Conservation (phyloP, 169 alveolate genomes). For the Eimeria brunetti region DNA sequence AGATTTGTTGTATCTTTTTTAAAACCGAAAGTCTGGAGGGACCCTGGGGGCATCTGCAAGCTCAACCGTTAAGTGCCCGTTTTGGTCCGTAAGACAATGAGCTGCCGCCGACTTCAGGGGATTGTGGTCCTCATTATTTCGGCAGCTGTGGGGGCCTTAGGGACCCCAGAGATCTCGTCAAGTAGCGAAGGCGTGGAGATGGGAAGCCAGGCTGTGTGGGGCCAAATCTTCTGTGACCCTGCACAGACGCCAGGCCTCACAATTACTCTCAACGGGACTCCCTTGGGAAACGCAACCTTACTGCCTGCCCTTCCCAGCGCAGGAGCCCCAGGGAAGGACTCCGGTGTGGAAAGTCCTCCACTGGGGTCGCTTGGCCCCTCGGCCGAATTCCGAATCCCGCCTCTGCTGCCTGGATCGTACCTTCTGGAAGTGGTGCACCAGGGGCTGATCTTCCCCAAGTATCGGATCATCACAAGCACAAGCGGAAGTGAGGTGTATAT, state of each 20-base stretch:
- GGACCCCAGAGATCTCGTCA: not conserved
- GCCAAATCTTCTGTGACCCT: constrained; percentile 47
- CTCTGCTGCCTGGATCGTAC: constrained; percentile 58
- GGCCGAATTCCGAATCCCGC: constrained; percentile 50
- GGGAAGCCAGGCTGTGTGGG: constrained; percentile 6
- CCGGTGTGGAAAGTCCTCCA: not conserved
- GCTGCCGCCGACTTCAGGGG: not conserved
- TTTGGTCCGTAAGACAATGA: not conserved
- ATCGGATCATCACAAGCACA: constrained; percentile 18
- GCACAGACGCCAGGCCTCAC: constrained; percentile 25
- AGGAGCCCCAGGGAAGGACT: not conserved
- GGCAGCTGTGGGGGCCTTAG: not conserved
- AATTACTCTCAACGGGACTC: constrained; percentile 44
- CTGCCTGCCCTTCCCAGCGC: constrained; percentile 35
- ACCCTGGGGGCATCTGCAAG: not conserved
- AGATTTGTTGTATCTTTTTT: not conserved
- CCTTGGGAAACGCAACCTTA: constrained; percentile 18
- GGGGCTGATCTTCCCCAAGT: constrained; percentile 58
- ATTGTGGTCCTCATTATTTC: not conserved
- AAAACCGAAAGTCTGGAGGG: not conserved
- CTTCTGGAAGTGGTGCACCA: constrained; percentile 68
- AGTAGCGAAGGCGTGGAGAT: not conserved
- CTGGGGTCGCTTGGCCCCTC: constrained; percentile 13
- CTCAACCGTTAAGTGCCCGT: not conserved
- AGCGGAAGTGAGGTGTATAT: constrained; percentile 28